These are phyloP conservation scores for Gynochthodes officinalis DNA, from an alignment of 257 asterid genomes.

Conservation along the genomic window DNA sequence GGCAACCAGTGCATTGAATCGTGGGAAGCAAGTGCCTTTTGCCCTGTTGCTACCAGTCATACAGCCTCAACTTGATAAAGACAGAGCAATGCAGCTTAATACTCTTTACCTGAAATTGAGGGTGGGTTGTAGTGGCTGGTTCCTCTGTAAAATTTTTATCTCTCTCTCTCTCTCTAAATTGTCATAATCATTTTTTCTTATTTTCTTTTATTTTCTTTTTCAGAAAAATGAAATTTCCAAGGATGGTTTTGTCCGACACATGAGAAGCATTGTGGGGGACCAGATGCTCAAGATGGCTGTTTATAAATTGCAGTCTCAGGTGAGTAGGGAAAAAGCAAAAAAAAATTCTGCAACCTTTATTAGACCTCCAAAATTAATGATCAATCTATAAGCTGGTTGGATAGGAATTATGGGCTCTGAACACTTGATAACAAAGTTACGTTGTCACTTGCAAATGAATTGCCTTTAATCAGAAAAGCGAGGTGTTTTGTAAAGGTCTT, in stretches of 20 bases:
- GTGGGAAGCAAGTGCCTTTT: conserved; percentile 87
- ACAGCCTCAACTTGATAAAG: conserved; percentile 86
- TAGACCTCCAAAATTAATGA: not conserved
- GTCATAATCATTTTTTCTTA: conserved; percentile 13
- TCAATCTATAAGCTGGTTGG: not conserved
- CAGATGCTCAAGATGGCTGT: conserved; percentile 93
- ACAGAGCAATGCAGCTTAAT: conserved; percentile 80
- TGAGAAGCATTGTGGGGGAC: conserved; percentile 91
- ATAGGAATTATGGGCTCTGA: not conserved
- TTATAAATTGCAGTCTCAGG: conserved; percentile 78
- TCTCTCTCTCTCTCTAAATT: too few species aligned
- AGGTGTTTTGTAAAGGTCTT: conserved; percentile 1
- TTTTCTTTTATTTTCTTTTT: too few species aligned
- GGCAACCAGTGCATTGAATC: conserved; percentile 34
- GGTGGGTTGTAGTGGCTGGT: conserved; percentile 42
- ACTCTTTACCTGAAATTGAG: conserved; percentile 66
- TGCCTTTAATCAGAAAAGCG: not conserved
- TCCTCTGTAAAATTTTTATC: conserved; percentile 12
- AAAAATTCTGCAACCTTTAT: not conserved
- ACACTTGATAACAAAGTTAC: not conserved
- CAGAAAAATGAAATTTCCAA: conserved; percentile 88
- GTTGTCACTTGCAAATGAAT: not conserved
- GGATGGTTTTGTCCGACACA: conserved; percentile 71
- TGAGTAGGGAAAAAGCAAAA: not conserved
- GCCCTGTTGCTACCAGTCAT: conserved; percentile 88